Conservation (phyloP, 306 rosid species). For the Lathyrus aphaca region DNA sequence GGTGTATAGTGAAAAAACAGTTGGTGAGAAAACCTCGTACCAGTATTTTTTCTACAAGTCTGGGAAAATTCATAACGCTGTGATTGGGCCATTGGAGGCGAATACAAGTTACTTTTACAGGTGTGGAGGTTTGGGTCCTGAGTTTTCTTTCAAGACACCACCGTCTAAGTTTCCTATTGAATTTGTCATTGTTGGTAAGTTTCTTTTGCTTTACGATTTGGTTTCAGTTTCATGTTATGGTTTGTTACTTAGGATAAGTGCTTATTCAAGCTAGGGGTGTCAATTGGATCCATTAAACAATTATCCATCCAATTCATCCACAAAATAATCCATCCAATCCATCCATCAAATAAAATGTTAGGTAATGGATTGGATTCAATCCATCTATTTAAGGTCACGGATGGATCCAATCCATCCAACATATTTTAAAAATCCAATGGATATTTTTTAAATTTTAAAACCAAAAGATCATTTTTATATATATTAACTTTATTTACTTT, state of each 20-base stretch:
- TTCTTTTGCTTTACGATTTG: no score
- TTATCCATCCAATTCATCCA: no score
- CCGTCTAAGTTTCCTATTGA: conserved; percentile 60
- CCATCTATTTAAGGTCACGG: no score
- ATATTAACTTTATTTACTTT: no score
- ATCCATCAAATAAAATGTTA: no score
- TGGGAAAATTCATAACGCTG: conserved; percentile 44
- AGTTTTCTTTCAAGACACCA: conserved; percentile 70
- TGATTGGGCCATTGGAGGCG: conserved; percentile 45
- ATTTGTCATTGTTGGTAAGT: conserved; percentile 72
- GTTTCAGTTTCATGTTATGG: not conserved
- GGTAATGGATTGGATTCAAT: no score
- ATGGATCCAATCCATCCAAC: no score
- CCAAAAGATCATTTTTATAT: no score
- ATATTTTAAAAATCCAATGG: no score
- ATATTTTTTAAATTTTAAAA: no score
- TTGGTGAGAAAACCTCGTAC: conserved; percentile 35
- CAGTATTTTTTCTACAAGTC: conserved; percentile 45
- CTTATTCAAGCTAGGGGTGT: conserved; percentile 34
- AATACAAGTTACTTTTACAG: conserved; percentile 46
- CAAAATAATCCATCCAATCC: no score
- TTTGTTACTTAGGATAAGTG: not conserved
- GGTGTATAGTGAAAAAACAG: conserved; percentile 30
- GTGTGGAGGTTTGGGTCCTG: conserved; percentile 51
- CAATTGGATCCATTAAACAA: no score